Evolutionary conservation across 495 filamentous ascomycete genomes (phyloP).

Genomic region (Lasiosphaeris hirsuta): DNA sequence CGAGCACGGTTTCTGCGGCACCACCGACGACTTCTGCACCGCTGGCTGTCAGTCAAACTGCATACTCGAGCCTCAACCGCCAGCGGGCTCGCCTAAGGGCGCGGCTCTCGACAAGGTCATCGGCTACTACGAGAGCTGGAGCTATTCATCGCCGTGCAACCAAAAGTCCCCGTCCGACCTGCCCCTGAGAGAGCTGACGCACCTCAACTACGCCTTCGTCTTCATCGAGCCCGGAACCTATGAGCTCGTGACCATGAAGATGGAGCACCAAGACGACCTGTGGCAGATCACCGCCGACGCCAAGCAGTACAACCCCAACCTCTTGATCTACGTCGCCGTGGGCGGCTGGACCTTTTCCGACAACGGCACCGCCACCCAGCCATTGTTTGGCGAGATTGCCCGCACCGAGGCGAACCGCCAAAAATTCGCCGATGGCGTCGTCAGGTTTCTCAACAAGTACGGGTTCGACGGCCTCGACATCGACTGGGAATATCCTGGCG

Average conservation of each 20-base stretch:
- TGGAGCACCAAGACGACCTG: too few species aligned
- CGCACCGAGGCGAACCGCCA: slow-evolving; percentile 15
- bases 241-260: slow-evolving; percentile 15
- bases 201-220: slow-evolving; percentile 29
- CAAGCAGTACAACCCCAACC: slow-evolving; percentile 12
- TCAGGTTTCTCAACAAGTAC: slow-evolving; percentile 13
- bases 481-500: slow-evolving; percentile 53
- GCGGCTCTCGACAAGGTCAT: slow-evolving; percentile 19
- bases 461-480: slow-evolving; percentile 49
- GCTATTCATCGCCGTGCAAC: background rate
- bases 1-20: slow-evolving; percentile 14
- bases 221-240: slow-evolving; percentile 20
- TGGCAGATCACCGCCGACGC: slow-evolving; percentile 15
- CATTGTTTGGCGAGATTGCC: slow-evolving; percentile 24
- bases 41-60: slow-evolving; percentile 25
- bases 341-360: slow-evolving; percentile 31
- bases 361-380: slow-evolving; percentile 8
- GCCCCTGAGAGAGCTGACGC: slow-evolving; percentile 20
- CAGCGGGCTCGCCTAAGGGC: background rate
- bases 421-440: slow-evolving; percentile 18
- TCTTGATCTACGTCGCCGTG: slow-evolving; percentile 36
- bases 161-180: slow-evolving; percentile 1
- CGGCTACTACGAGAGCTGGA: slow-evolving; percentile 18
- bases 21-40: slow-evolving; percentile 12
- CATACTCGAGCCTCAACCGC: background rate